Conservation (phyloP, 441 rosid genomes). For the Adansonia grandidieri region DNA sequence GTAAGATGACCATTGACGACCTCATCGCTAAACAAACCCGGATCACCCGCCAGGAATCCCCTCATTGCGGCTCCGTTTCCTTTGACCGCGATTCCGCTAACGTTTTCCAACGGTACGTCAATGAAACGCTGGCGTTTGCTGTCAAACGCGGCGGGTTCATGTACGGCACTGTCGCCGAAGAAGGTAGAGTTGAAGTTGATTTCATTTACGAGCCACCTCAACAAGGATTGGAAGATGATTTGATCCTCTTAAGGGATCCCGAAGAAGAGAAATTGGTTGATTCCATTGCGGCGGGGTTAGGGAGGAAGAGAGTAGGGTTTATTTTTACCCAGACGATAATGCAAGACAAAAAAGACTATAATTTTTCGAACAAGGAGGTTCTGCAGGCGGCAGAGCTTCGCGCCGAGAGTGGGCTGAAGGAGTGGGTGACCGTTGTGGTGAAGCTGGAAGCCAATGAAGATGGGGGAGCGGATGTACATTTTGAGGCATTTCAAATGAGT, state of each 20-base stretch:
- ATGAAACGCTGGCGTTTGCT: slow-evolving; percentile 78
- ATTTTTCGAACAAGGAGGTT: slow-evolving; percentile 75
- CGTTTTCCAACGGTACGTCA: slow-evolving; percentile 79
- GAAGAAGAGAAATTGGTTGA: slow-evolving; percentile 85
- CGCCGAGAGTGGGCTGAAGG: slow-evolving; percentile 82
- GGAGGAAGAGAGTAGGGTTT: slow-evolving; percentile 92
- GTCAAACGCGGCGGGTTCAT: slow-evolving; percentile 87
- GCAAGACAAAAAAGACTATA: slow-evolving; percentile 81
- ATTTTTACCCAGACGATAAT: slow-evolving; percentile 77
- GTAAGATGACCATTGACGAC: slow-evolving; percentile 99
- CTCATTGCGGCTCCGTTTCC: slow-evolving; percentile 84
- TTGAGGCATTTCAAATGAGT: slow-evolving; percentile 98
- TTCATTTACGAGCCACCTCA: slow-evolving; percentile 96
- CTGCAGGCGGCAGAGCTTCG: slow-evolving; percentile 77
- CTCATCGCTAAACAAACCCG: slow-evolving; percentile 90
- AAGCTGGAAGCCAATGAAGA: slow-evolving; percentile 89
- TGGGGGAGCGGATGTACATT: slow-evolving; percentile 86
- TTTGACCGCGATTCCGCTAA: slow-evolving; percentile 87
- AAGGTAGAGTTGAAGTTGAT: slow-evolving; percentile 79
- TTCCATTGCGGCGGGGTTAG: slow-evolving; percentile 75
- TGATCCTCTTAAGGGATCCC: slow-evolving; percentile 62
- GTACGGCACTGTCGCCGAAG: slow-evolving; percentile 79
- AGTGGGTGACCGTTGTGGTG: slow-evolving; percentile 94
- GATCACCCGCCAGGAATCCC: slow-evolving; percentile 75
- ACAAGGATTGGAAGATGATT: slow-evolving; percentile 68